Conservation (phyloP, 75 land plant species). For the Pinus albicaulis region DNA sequence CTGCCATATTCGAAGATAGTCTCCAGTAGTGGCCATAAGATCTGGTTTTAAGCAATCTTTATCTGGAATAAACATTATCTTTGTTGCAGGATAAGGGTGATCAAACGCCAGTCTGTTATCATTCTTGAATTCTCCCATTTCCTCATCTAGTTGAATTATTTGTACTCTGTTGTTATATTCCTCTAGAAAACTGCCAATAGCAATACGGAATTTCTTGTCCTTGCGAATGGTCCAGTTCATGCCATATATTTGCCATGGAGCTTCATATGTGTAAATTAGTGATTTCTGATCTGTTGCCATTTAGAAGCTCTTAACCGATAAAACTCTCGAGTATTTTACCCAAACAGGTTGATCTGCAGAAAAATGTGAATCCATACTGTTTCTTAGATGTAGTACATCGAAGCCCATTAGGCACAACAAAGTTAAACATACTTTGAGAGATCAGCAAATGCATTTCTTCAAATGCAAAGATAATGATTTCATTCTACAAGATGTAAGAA, state of each 20-base stretch:
- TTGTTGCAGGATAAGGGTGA: slow-evolving; percentile 53
- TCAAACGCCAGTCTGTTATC: slow-evolving; percentile 44
- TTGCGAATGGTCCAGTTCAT: slow-evolving; percentile 59
- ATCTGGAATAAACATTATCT: slow-evolving; percentile 55
- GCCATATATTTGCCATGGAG: slow-evolving; percentile 48
- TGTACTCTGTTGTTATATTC: slow-evolving; percentile 44
- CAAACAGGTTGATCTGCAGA: too few relatives aligned
- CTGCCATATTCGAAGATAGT: slow-evolving; percentile 54
- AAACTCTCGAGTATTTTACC: too few relatives aligned
- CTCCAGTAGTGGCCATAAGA: slow-evolving; percentile 46
- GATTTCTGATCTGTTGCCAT: slow-evolving; percentile 9
- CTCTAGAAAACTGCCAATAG: slow-evolving; percentile 45
- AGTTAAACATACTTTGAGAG: too few relatives aligned
- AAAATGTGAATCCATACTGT: too few relatives aligned
- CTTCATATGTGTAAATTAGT: slow-evolving; percentile 43
- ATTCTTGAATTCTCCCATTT: slow-evolving; percentile 33
- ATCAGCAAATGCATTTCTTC: too few relatives aligned
- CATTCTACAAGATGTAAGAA: too few relatives aligned
- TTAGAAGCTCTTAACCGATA: too few relatives aligned
- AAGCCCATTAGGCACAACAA: too few relatives aligned
- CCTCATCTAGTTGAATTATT: slow-evolving; percentile 51
- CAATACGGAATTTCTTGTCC: slow-evolving; percentile 53
- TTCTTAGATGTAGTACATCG: too few relatives aligned
- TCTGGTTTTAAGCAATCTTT: slow-evolving; percentile 48
- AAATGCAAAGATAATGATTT: too few relatives aligned